phyloP scores from a whole-genome alignment of 73 alveolate species.

The Paramecium primaurelia region DNA sequence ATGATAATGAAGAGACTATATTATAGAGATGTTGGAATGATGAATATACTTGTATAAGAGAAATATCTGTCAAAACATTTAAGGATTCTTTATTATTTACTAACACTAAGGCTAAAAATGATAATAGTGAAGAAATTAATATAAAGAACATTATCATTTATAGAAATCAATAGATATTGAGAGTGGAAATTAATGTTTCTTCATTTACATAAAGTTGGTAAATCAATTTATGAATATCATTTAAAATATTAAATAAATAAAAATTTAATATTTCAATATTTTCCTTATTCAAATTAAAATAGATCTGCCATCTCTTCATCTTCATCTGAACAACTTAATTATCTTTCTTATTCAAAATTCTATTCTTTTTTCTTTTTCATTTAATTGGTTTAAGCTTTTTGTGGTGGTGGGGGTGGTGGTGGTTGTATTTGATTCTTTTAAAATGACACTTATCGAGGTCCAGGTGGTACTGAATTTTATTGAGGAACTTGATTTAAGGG shows the following conservation, averaged over 20 bases:
- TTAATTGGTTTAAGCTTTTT: not conserved
- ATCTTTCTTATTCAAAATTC: not conserved
- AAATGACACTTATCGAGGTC: too few species aligned
- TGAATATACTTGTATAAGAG: not conserved
- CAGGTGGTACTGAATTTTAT: too few species aligned
- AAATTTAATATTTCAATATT: not conserved
- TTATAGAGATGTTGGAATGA: not conserved
- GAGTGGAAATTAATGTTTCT: not conserved
- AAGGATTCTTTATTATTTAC: not conserved
- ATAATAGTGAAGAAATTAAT: not conserved
- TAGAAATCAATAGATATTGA: not conserved
- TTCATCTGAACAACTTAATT: not conserved
- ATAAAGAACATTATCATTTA: not conserved
- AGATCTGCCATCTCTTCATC: not conserved
- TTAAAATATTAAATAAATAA: too few species aligned
- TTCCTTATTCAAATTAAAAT: not conserved
- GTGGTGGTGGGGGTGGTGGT: not conserved
- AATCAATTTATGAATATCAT: constrained; percentile 10
- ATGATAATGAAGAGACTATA: not conserved
- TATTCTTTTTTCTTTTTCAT: not conserved
- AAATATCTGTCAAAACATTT: not conserved
- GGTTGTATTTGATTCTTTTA: too few species aligned
- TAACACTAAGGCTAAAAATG: not conserved
- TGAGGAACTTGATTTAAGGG: not conserved
- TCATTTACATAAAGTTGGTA: constrained; percentile 31